Percentiles rank a stretch among this genome's conserved stretches.
Conservation (phyloP, 805 yeast species). For the Saccharomycopsis sp. region DNA sequence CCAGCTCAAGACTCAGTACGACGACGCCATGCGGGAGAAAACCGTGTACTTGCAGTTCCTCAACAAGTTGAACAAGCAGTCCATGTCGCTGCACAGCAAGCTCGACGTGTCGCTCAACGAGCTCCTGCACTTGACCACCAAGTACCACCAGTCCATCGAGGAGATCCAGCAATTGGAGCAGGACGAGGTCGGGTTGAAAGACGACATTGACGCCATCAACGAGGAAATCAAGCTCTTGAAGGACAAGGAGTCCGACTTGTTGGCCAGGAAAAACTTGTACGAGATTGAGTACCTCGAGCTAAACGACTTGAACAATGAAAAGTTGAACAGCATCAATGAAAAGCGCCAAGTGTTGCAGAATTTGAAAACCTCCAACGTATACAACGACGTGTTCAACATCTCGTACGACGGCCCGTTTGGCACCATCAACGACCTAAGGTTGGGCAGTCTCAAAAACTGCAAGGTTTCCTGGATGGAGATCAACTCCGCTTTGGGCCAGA, state of each 20-base stretch:
- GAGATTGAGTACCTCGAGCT: slow-evolving; percentile 45
- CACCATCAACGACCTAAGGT: slow-evolving; percentile 72
- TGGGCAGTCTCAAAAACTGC: slow-evolving; percentile 56
- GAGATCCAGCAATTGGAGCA: slow-evolving; percentile 36
- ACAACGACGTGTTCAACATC: slow-evolving; percentile 73
- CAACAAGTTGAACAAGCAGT: slow-evolving; percentile 52
- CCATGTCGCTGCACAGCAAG: slow-evolving; percentile 15
- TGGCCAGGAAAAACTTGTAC: slow-evolving; percentile 43
- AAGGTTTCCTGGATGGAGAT: slow-evolving; percentile 84
- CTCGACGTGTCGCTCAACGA: slow-evolving; percentile 24
- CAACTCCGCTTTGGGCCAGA: slow-evolving; percentile 85
- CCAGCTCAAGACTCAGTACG: slow-evolving; percentile 60
- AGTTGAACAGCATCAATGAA: slow-evolving; percentile 52
- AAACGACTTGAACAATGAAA: slow-evolving; percentile 48
- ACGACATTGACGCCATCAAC: slow-evolving; percentile 37
- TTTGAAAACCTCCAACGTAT: slow-evolving; percentile 70
- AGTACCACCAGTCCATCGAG: slow-evolving; percentile 36
- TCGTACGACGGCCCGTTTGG: slow-evolving; percentile 81
- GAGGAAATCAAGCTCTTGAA: slow-evolving; percentile 39
- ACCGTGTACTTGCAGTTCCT: slow-evolving; percentile 70
- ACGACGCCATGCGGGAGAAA: slow-evolving; percentile 64
- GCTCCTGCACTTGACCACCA: slow-evolving; percentile 25
- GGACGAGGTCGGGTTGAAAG: slow-evolving; percentile 36
- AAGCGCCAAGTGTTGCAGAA: slow-evolving; percentile 60
- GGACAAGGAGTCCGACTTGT: slow-evolving; percentile 38